These are phyloP conservation scores for Podaxis sp. DNA, from an alignment of 768 basidiomycete species.

Conservation along the genomic window DNA sequence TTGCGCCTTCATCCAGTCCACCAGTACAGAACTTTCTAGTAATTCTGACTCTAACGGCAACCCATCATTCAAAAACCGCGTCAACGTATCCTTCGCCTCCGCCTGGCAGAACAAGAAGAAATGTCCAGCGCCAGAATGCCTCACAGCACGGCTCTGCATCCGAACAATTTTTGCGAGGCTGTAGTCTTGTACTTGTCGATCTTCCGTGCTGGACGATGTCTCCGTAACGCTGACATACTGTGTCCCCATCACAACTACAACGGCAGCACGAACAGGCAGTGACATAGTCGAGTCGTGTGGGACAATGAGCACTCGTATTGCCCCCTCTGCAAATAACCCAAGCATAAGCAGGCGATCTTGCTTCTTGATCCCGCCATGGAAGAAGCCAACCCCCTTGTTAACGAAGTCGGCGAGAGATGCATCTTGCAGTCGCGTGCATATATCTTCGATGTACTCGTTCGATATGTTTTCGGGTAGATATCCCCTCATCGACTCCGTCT, in stretches of 20 bases:
- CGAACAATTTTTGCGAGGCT: constrained; percentile 75
- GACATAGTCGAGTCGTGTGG: constrained; percentile 87
- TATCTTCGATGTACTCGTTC: constrained; percentile 55
- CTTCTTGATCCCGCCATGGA: constrained; percentile 68
- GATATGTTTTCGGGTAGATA: constrained; percentile 56
- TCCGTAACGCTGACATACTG: constrained; percentile 62
- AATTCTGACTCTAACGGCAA: constrained; percentile 86
- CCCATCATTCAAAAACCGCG: constrained; percentile 84
- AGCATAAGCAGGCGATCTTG: constrained; percentile 72
- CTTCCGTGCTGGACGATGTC: constrained; percentile 33
- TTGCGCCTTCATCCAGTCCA: constrained; percentile 23
- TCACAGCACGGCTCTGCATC: constrained; percentile 89
- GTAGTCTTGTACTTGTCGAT: constrained; percentile 82
- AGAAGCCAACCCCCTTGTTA: constrained; percentile 85
- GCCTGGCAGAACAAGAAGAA: constrained; percentile 90
- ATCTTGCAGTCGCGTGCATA: constrained; percentile 61
- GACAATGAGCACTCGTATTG: constrained; percentile 77
- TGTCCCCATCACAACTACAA: constrained; percentile 89
- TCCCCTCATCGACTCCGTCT: constrained; percentile 64
- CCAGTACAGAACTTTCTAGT: constrained; percentile 46
- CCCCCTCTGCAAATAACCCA: constrained; percentile 77
- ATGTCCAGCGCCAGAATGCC: constrained; percentile 54
- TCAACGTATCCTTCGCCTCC: constrained; percentile 79
- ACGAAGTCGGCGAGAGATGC: constrained; percentile 64
- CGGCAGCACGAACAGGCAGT: constrained; percentile 77